These are phyloP conservation scores for Silene latifolia DNA, from an alignment of 148 eudicot species.

Conservation along the genomic window DNA sequence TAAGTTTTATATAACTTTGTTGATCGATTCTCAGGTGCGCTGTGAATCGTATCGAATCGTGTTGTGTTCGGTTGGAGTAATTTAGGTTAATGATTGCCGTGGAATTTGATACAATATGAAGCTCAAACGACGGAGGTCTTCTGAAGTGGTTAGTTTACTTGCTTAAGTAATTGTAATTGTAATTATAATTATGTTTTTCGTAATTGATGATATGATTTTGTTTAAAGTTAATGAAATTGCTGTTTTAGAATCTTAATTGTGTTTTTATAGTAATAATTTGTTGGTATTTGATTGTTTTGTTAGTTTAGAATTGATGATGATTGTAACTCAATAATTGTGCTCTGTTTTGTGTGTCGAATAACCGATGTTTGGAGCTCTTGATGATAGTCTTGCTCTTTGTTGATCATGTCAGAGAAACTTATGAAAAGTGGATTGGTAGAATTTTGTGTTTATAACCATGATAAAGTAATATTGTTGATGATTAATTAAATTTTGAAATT, in stretches of 20 bases:
- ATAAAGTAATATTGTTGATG: too few species aligned
- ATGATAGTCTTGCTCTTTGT: too few species aligned
- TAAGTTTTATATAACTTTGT: background rate
- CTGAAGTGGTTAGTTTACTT: slow-evolving; percentile 65
- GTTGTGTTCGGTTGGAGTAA: background rate
- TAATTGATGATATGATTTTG: background rate
- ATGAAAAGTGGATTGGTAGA: background rate
- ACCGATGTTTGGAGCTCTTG: too few species aligned
- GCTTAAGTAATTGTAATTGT: background rate
- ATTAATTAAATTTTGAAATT: background rate
- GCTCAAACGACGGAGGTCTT: slow-evolving; percentile 68
- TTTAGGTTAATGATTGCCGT: slow-evolving; percentile 39
- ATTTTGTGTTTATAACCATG: background rate
- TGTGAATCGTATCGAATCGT: slow-evolving; percentile 20
- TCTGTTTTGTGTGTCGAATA: too few species aligned
- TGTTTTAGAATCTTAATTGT: background rate
- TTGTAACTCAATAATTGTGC: background rate
- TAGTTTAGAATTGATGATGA: background rate
- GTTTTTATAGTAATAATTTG: background rate
- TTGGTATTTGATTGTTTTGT: background rate
- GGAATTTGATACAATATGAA: slow-evolving; percentile 53
- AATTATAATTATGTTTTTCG: background rate
- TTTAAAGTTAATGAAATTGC: background rate
- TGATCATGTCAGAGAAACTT: too few species aligned
- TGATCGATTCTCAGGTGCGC: slow-evolving; percentile 16